Evolutionary conservation across 1,139 yeast species (phyloP).

Genomic region (Hyphopichia pseudoburtonii): DNA sequence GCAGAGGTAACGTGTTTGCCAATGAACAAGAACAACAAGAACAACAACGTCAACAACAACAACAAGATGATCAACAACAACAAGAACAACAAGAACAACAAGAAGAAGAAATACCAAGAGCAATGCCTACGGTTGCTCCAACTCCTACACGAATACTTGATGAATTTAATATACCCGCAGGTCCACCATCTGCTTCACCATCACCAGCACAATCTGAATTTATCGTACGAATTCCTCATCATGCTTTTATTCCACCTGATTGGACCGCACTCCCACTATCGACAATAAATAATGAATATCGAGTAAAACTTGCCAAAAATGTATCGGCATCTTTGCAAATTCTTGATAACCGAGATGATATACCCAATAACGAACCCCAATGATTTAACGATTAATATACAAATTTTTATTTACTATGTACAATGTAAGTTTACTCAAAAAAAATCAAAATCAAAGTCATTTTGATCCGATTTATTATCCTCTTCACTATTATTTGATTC

Average conservation of each 20-base stretch:
- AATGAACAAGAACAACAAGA: slow-evolving; percentile 4
- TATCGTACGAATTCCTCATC: slow-evolving; percentile 19
- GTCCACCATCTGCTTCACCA: neutral
- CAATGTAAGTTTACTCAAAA: no score
- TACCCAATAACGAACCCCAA: no score
- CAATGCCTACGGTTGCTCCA: neutral
- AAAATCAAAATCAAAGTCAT: slow-evolving; percentile 36
- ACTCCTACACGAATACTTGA: neutral
- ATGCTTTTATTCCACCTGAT: slow-evolving; percentile 33
- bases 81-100: slow-evolving; percentile 5
- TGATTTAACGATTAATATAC: neutral
- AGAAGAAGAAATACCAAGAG: slow-evolving; percentile 1
- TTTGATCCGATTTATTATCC: slow-evolving; percentile 11
- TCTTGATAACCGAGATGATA: no score
- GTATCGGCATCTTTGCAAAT: no score
- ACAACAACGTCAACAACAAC: slow-evolving; percentile 1
- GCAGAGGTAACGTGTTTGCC: slow-evolving; percentile 69
- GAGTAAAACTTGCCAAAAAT: slow-evolving; percentile 18
- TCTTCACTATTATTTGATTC: slow-evolving; percentile 1
- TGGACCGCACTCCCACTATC: slow-evolving; percentile 35
- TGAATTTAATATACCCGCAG: slow-evolving; percentile 5
- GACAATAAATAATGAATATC: slow-evolving; percentile 15
- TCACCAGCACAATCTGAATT: neutral
- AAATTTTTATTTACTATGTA: no score
- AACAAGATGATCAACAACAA: slow-evolving; percentile 4